A percentile compares a stretch with the other conserved stretches of the same genome.
phyloP scores from a whole-genome alignment of 1,284 basidiomycete species.

The Ganoderma meredithae region DNA sequence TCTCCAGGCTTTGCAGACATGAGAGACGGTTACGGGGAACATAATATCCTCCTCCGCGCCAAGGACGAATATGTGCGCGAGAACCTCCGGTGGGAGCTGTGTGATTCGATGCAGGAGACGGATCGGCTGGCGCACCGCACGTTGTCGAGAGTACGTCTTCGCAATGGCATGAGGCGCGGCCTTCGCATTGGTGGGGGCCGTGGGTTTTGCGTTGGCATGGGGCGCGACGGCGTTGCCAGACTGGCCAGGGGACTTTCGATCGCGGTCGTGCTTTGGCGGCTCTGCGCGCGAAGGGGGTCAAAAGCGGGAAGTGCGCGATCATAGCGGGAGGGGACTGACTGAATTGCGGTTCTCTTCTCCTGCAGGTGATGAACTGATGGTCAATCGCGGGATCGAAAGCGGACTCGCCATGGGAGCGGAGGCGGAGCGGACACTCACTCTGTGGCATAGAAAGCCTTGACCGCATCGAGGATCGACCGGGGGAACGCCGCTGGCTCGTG shows the following conservation, averaged over 20 bases:
- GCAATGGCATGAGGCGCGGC: conserved; percentile 3
- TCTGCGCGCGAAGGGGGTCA: conserved; percentile 25
- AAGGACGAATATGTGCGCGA: conserved; percentile 65
- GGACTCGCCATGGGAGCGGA: conserved; percentile 1
- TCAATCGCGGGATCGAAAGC: conserved; percentile 14
- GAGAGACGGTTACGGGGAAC: conserved; percentile 66
- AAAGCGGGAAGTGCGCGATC: neutral
- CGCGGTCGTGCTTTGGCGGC: conserved; percentile 32
- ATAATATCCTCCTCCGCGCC: conserved; percentile 62
- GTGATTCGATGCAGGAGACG: conserved; percentile 54
- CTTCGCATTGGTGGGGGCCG: neutral
- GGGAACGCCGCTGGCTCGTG: conserved; percentile 32
- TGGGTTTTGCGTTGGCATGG: neutral
- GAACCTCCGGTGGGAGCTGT: conserved; percentile 64
- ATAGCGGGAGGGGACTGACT: conserved; percentile 22
- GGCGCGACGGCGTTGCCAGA: neutral
- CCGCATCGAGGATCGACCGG: conserved; percentile 33
- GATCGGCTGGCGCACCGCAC: conserved; percentile 23
- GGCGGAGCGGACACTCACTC: conserved; percentile 25
- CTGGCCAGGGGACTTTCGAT: conserved; percentile 6
- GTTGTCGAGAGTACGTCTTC: conserved; percentile 8
- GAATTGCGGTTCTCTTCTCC: conserved; percentile 34
- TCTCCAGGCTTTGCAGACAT: conserved; percentile 71
- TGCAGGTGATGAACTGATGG: conserved; percentile 14
- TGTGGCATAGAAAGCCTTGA: conserved; percentile 32